These are phyloP conservation scores for Excoecaria cochinchinensis DNA, from an alignment of 345 rosid genomes.

Conservation along the genomic window DNA sequence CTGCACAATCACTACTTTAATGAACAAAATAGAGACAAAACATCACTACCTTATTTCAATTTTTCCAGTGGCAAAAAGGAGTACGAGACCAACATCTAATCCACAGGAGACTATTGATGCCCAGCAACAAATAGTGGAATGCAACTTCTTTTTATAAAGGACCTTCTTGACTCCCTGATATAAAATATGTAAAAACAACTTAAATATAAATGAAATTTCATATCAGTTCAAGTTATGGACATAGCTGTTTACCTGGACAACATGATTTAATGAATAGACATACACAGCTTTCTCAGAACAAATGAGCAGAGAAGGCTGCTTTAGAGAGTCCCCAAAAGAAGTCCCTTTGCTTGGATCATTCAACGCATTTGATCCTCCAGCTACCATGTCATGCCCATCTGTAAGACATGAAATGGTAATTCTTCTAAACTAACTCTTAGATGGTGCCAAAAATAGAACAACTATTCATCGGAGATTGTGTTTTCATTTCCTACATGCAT, in stretches of 20 bases:
- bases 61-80: constrained; percentile 60
- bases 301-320: constrained; percentile 55
- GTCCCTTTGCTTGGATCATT: constrained; percentile 33
- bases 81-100: constrained; percentile 68
- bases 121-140: constrained; percentile 66
- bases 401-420: constrained; percentile 14
- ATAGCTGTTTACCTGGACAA: constrained; percentile 55
- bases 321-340: constrained; percentile 45
- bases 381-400: constrained; percentile 53
- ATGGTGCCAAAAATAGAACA: background rate
- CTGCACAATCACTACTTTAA: background rate
- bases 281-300: constrained; percentile 89
- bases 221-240: background rate
- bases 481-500: background rate
- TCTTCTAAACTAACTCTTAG: background rate
- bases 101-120: constrained; percentile 65
- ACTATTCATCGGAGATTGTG: background rate
- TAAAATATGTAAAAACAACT: background rate
- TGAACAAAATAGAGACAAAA: background rate
- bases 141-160: constrained; percentile 76
- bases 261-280: constrained; percentile 63
- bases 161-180: constrained; percentile 79
- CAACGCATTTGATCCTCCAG: constrained; percentile 30
- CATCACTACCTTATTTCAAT: constrained; percentile 70
- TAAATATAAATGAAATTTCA: constrained; percentile 4